Conservation (phyloP, 768 basidiomycete species). For the Tubosaeta sp. region DNA sequence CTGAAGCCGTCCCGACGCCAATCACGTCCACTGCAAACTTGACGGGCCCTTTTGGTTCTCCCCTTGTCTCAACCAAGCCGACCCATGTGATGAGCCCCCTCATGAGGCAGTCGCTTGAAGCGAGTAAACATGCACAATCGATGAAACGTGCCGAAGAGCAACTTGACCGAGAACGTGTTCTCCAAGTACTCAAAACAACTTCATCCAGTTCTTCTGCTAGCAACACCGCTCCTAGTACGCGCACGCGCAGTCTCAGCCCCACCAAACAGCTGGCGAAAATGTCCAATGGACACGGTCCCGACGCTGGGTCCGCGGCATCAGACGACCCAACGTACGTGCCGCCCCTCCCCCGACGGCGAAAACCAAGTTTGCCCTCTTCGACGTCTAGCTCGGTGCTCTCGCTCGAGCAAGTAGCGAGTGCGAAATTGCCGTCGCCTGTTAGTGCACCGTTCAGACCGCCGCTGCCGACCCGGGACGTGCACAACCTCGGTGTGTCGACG, state of each 20-base stretch:
- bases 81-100: constrained; percentile 55
- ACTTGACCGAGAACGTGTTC: constrained; percentile 64
- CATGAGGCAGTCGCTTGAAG: constrained; percentile 72
- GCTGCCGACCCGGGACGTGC: constrained; percentile 19
- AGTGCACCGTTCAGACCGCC: constrained; percentile 18
- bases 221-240: constrained; percentile 1
- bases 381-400: constrained; percentile 33
- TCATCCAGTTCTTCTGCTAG: constrained; percentile 26
- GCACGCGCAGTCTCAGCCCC: constrained; percentile 32
- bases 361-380: constrained; percentile 32
- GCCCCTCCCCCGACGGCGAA: constrained; percentile 35
- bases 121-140: constrained; percentile 65
- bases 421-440: constrained; percentile 22
- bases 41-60: constrained; percentile 7
- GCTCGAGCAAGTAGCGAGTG: constrained; percentile 41
- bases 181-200: constrained; percentile 69
- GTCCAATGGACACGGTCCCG: constrained; percentile 1
- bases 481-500: constrained; percentile 3
- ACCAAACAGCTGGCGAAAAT: constrained; percentile 15
- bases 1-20: constrained; percentile 10
- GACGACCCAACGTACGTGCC: constrained; percentile 26
- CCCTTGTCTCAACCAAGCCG: constrained; percentile 24
- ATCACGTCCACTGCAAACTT: constrained; percentile 2
- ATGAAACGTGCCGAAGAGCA: constrained; percentile 66
- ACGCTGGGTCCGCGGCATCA: constrained; percentile 10